Conservation (phyloP, 2,329 filamentous ascomycete species). For the Lasiodiplodia hormozganensis region DNA sequence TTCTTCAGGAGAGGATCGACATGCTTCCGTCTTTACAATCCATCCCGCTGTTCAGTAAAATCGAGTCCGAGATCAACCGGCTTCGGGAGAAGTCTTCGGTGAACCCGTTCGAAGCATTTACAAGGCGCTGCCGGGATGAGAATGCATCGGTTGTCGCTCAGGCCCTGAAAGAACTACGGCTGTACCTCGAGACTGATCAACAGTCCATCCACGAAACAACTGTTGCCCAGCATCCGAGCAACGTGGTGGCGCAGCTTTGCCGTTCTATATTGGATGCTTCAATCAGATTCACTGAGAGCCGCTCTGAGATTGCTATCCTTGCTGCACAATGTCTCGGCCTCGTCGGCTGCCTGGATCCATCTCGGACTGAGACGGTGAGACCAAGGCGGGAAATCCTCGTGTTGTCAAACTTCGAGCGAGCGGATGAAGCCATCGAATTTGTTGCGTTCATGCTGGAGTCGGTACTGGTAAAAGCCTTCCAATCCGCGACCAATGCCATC, state of each 20-base stretch:
- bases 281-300: conserved; percentile 75
- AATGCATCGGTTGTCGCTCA: conserved; percentile 85
- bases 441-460: conserved; percentile 84
- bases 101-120: conserved; percentile 74
- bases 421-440: conserved; percentile 83
- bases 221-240: conserved; percentile 82
- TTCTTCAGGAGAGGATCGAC: conserved; percentile 71
- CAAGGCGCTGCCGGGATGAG: conserved; percentile 78
- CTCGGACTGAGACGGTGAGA: conserved; percentile 80
- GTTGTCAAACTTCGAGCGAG: conserved; percentile 81
- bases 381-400: conserved; percentile 86
- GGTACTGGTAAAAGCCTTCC: conserved; percentile 87
- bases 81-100: conserved; percentile 66
- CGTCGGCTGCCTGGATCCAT: conserved; percentile 90
- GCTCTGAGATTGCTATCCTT: conserved; percentile 71
- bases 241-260: conserved; percentile 72
- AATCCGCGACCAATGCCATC: conserved; percentile 86
- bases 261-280: conserved; percentile 85
- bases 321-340: conserved; percentile 85
- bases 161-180: conserved; percentile 77
- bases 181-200: conserved; percentile 76
- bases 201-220: conserved; percentile 79
- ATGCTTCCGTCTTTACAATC: conserved; percentile 79
- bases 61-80: conserved; percentile 69
- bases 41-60: conserved; percentile 71